Evolutionary conservation across 768 basidiomycete genomes (phyloP).

Genomic region (Astraeus odoratus): DNA sequence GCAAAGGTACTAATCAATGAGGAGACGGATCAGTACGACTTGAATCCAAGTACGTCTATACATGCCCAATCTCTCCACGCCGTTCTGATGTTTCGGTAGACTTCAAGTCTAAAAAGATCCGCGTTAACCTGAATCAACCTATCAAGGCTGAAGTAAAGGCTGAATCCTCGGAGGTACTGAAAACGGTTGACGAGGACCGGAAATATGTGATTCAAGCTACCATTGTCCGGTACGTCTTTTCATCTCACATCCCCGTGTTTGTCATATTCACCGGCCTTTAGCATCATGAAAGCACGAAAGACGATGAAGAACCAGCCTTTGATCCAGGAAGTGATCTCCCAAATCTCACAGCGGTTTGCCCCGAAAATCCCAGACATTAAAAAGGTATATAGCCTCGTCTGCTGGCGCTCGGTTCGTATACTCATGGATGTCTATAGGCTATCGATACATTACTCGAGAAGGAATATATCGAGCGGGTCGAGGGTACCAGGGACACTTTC

Average conservation of each 20-base stretch:
- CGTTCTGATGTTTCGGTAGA: constrained; percentile 34
- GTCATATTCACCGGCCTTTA: constrained; percentile 18
- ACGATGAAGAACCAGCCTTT: constrained; percentile 90
- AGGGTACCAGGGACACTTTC: constrained; percentile 78
- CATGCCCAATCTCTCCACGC: not conserved
- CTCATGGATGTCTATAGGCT: constrained; percentile 40
- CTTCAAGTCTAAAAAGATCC: constrained; percentile 92
- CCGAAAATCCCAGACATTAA: constrained; percentile 97
- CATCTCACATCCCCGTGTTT: not conserved
- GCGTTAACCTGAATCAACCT: constrained; percentile 84
- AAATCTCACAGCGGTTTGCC: constrained; percentile 81
- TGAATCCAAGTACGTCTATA: constrained; percentile 63
- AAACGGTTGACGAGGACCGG: constrained; percentile 94
- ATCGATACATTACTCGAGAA: constrained; percentile 92
- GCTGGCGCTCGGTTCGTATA: not conserved
- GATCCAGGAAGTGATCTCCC: constrained; percentile 86
- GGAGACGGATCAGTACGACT: constrained; percentile 82
- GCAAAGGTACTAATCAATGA: constrained; percentile 87
- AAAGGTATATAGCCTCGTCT: constrained; percentile 47
- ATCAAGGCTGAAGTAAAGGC: constrained; percentile 94
- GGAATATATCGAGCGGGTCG: constrained; percentile 95
- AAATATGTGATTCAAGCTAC: constrained; percentile 96
- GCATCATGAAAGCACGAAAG: constrained; percentile 94
- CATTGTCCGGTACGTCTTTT: constrained; percentile 57
- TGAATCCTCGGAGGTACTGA: constrained; percentile 82